Base-by-base conservation (phyloP, 1,139 yeast species). In the Lodderomyces margitis region DNA sequence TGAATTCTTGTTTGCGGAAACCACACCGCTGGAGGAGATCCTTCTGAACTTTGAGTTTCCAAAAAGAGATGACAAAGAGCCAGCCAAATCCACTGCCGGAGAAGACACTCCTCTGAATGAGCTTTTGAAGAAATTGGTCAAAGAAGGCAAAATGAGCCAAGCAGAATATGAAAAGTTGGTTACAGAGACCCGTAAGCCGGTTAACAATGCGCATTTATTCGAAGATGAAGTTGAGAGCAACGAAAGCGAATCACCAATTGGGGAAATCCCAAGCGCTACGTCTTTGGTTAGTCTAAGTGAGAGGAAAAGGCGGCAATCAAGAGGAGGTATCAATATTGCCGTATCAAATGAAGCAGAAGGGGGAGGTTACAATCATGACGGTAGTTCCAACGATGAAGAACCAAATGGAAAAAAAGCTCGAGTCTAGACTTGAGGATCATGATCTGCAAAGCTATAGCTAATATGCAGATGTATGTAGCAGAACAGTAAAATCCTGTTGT, bases 1-100 rank as follows among this genome's bases (percentile, higher is more conserved):
- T 46, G 74, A 68, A 37, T 62, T 67, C n/a, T 64, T 64, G 48
- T 69, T 68, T 48, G 64, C 41, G 56, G 56, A 39, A 27, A 14
- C 27, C 6, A 36, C 34, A 8, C 35, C 41, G 3, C 37, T 28
- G 11, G 28, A 39, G 4, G 41, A 36, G 36, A 21, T 9, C 3
- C 21, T 21, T 9, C 40, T 34, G 7, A 34, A 34, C 21, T 30
- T 19, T 15, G 37, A 34, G 24, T 21, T 34, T 14, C 36, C 42
- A 25, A 27, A 21, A 11, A 15, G 7, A 12, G 25, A 32, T 28
- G 28, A 8, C 2, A 31, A 28, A 17, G 37, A 25, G 7, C 25
- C 37, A 15, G 15, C 19, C n/a, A 32, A 37, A 17, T 3, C 21
- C 30, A n/a, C 36, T 27, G 28, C 24, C 40, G 4, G 36, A 17